Evolutionary conservation across 1,284 basidiomycete genomes (phyloP).

Genomic region (Cryptococcus amylolentus): DNA sequence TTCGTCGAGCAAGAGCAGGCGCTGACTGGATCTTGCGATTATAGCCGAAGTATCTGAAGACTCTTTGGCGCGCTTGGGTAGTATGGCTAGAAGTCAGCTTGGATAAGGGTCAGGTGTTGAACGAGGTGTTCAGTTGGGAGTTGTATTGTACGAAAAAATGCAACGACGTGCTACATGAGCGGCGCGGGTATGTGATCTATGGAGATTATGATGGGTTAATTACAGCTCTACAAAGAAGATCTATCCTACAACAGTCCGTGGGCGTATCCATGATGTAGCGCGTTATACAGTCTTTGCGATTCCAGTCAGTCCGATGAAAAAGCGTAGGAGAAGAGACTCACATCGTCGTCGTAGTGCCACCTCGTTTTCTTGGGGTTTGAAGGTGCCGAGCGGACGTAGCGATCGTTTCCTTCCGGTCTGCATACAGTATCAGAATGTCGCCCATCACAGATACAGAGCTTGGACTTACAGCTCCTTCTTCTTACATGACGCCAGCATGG

Average conservation of each 20-base stretch:
- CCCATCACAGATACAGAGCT: background rate
- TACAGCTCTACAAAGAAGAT: background rate
- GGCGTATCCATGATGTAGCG: background rate
- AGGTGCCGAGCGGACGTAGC: slow-evolving; percentile 45
- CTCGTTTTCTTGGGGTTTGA: slow-evolving; percentile 45
- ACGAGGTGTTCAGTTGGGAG: background rate
- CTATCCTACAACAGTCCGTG: background rate
- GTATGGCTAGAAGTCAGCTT: slow-evolving; percentile 17
- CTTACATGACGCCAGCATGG: slow-evolving; percentile 50
- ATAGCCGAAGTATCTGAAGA: slow-evolving; percentile 46
- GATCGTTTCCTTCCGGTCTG: slow-evolving; percentile 47
- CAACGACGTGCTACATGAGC: background rate
- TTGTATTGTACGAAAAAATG: background rate
- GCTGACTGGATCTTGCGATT: slow-evolving; percentile 3
- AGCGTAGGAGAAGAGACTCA: slow-evolving; percentile 18
- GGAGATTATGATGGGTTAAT: background rate
- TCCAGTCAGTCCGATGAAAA: background rate
- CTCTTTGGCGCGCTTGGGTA: slow-evolving; percentile 44
- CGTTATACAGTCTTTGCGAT: slow-evolving; percentile 5
- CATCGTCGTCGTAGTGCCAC: slow-evolving; percentile 49
- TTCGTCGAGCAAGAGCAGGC: background rate
- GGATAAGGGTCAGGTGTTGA: background rate
- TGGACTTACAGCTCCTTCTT: slow-evolving; percentile 43
- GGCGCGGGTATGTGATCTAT: background rate
- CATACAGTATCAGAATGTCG: background rate